phyloP scores from a whole-genome alignment of 352 stramenopile genomes.

The Pythium vanterpoolii region DNA sequence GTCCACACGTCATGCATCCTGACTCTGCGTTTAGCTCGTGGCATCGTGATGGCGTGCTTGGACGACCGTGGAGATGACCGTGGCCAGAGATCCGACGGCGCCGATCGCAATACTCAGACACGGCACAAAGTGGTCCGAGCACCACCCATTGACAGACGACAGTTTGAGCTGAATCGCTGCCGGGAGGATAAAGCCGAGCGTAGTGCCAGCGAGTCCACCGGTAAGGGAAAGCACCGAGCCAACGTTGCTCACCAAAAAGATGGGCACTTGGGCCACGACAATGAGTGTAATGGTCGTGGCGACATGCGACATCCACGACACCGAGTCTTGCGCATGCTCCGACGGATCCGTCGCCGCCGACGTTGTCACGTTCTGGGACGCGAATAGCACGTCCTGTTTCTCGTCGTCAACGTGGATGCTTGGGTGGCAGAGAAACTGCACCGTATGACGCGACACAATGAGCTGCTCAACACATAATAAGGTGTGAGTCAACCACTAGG shows the following conservation, averaged over 20 bases:
- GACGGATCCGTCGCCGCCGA: conserved; percentile 13
- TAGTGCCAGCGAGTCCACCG: conserved; percentile 36
- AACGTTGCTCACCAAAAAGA: conserved; percentile 32
- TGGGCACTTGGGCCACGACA: conserved; percentile 34
- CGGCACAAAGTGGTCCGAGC: conserved; percentile 30
- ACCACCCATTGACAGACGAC: conserved; percentile 21
- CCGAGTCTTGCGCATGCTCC: conserved; percentile 9
- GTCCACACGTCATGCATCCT: too few species aligned
- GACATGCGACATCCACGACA: conserved; percentile 15
- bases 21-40: neutral
- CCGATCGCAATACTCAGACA: conserved; percentile 34
- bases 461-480: conserved; percentile 22
- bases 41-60: conserved; percentile 7
- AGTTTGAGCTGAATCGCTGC: conserved; percentile 50
- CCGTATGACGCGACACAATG: conserved; percentile 42
- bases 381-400: conserved; percentile 40
- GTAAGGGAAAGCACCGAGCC: conserved; percentile 36
- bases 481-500: neutral
- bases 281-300: conserved; percentile 27
- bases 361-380: conserved; percentile 8
- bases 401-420: conserved; percentile 16
- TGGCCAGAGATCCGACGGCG: conserved; percentile 29
- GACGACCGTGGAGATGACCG: conserved; percentile 27
- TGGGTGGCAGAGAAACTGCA: conserved; percentile 31
- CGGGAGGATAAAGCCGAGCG: conserved; percentile 46